phyloP scores from a whole-genome alignment of 768 basidiomycete genomes.

The Pleurotus tuber-regium region DNA sequence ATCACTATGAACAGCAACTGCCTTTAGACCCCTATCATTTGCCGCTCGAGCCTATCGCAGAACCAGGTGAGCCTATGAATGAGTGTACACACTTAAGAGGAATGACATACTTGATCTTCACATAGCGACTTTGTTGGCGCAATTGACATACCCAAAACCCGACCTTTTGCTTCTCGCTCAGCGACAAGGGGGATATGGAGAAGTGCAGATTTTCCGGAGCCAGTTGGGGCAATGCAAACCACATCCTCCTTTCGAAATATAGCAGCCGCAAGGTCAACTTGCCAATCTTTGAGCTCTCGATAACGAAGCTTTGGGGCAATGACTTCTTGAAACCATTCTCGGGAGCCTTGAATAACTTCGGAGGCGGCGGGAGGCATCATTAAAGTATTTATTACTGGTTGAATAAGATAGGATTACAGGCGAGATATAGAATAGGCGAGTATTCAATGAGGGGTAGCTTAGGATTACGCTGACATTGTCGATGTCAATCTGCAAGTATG shows the following conservation, averaged over 20 bases:
- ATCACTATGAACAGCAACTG: not conserved
- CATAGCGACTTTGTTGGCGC: not conserved
- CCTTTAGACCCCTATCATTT: not conserved
- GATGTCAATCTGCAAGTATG: too few relatives aligned
- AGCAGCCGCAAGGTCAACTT: not conserved
- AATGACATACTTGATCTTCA: not conserved
- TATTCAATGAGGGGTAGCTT: too few relatives aligned
- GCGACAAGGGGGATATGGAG: not conserved
- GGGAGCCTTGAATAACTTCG: too few relatives aligned
- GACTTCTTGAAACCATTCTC: too few relatives aligned
- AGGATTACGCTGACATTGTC: too few relatives aligned
- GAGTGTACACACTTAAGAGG: not conserved
- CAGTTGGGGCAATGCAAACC: not conserved
- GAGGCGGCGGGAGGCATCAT: too few relatives aligned
- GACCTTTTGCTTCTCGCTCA: not conserved
- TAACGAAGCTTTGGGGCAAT: too few relatives aligned
- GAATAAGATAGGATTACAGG: too few relatives aligned
- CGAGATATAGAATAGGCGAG: too few relatives aligned
- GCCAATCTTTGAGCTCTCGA: not conserved
- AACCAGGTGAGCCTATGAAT: not conserved
- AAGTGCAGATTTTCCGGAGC: not conserved
- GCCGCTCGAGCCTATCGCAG: not conserved
- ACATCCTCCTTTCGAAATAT: not conserved
- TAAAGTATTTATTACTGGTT: too few relatives aligned
- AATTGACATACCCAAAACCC: not conserved